Conservation (phyloP, 768 basidiomycete genomes). For the Mycena amicta region DNA sequence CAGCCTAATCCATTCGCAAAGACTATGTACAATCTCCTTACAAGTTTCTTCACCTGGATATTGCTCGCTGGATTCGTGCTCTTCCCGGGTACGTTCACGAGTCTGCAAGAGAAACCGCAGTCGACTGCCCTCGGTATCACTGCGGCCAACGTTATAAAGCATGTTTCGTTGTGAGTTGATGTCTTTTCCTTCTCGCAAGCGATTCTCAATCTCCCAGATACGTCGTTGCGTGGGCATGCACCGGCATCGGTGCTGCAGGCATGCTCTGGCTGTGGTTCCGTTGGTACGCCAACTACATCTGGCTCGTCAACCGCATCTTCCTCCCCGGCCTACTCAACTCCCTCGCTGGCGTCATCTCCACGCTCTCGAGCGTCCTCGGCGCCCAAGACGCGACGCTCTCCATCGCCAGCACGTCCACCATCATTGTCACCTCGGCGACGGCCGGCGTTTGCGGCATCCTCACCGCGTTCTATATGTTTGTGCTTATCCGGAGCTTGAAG, state of each 20-base stretch:
- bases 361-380: slow-evolving; percentile 54
- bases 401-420: slow-evolving; percentile 44
- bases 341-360: slow-evolving; percentile 59
- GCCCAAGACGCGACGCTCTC: slow-evolving; percentile 49
- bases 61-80: slow-evolving; percentile 64
- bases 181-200: slow-evolving; percentile 9
- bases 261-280: slow-evolving; percentile 64
- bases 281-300: slow-evolving; percentile 62
- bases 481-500: slow-evolving; percentile 46
- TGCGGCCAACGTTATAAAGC: slow-evolving; percentile 40
- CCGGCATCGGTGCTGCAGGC: slow-evolving; percentile 51
- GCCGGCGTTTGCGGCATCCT: slow-evolving; percentile 46
- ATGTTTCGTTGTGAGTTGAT: slow-evolving; percentile 54
- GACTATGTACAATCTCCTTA: slow-evolving; percentile 47
- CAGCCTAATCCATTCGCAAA: background rate
- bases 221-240: slow-evolving; percentile 58
- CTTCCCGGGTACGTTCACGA: slow-evolving; percentile 65
- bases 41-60: slow-evolving; percentile 65
- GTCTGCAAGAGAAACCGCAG: slow-evolving; percentile 31
- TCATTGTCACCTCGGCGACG: slow-evolving; percentile 47
- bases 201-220: slow-evolving; percentile 46
- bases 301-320: slow-evolving; percentile 59
- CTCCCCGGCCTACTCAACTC: slow-evolving; percentile 64
- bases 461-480: slow-evolving; percentile 45
- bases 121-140: slow-evolving; percentile 33